Evolutionary conservation across 1,139 yeast genomes (phyloP).

Genomic region (Hyphopichia buzzinii): DNA sequence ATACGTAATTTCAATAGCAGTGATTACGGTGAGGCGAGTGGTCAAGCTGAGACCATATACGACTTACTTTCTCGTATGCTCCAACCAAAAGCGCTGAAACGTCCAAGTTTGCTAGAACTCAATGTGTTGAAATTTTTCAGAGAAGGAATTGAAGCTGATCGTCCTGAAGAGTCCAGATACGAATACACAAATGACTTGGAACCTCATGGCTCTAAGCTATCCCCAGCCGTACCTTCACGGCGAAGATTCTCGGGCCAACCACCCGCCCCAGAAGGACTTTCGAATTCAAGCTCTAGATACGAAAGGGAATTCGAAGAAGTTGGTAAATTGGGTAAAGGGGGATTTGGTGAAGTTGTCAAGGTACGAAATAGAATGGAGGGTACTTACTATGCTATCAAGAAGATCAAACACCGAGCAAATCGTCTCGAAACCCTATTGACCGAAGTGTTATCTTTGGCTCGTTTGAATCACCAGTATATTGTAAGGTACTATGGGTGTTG

Average conservation of each 20-base stretch:
- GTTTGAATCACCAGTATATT: slow-evolving; percentile 92
- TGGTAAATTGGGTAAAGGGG: slow-evolving; percentile 90
- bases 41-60: slow-evolving; percentile 41
- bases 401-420: slow-evolving; percentile 78
- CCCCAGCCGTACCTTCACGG: slow-evolving; percentile 4
- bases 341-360: slow-evolving; percentile 95
- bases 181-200: not conserved
- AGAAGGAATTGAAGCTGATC: slow-evolving; percentile 38
- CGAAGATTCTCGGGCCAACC: slow-evolving; percentile 19
- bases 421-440: slow-evolving; percentile 78
- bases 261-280: not conserved
- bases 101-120: slow-evolving; percentile 82
- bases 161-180: not conserved
- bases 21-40: slow-evolving; percentile 29
- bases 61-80: slow-evolving; percentile 71
- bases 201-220: not conserved
- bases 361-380: slow-evolving; percentile 94
- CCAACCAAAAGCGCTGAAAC: slow-evolving; percentile 60
- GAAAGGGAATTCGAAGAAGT: slow-evolving; percentile 87
- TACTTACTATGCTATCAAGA: slow-evolving; percentile 89
- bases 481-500: slow-evolving; percentile 96
- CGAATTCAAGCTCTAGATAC: slow-evolving; percentile 21
- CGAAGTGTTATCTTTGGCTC: slow-evolving; percentile 87
- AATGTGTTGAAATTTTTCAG: slow-evolving; percentile 80
- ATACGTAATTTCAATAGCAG: slow-evolving; percentile 40